phyloP scores from a whole-genome alignment of 2,329 filamentous ascomycete genomes.

The Ceratocystis destructans region DNA sequence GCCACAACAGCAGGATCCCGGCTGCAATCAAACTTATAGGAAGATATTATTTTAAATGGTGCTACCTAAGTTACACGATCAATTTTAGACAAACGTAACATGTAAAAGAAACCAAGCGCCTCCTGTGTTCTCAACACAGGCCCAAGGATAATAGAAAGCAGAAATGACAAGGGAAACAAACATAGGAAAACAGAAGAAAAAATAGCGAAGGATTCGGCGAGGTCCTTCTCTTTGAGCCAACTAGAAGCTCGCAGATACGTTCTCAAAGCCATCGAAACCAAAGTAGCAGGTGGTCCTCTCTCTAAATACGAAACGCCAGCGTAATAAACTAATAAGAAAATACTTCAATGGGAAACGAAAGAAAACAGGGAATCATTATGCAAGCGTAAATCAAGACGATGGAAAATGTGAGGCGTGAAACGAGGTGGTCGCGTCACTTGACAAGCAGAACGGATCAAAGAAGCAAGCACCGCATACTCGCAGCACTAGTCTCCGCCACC shows the following conservation, averaged over 20 bases:
- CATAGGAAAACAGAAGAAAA: background rate
- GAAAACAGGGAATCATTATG: conserved; percentile 15
- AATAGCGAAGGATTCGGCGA: conserved; percentile 3
- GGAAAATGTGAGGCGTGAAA: conserved; percentile 2
- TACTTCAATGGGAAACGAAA: background rate
- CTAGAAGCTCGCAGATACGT: background rate
- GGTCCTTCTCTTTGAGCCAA: conserved; percentile 2
- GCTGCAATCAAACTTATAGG: background rate
- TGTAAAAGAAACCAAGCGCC: background rate
- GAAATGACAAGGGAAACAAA: background rate
- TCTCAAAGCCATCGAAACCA: conserved; percentile 3
- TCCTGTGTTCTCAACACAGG: conserved; percentile 6
- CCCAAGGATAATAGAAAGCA: background rate
- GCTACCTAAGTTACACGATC: background rate
- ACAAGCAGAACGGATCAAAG: conserved; percentile 27
- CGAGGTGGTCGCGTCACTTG: conserved; percentile 39
- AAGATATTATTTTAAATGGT: conserved; percentile 1
- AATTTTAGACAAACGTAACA: conserved; percentile 3
- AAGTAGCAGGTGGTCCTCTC: conserved; percentile 8
- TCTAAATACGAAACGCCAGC: conserved; percentile 18
- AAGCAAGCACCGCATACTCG: background rate
- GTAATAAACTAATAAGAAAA: conserved; percentile 12
- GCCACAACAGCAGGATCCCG: too few relatives aligned
- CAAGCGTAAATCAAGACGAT: conserved; percentile 9
- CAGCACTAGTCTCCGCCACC: background rate